Evolutionary conservation across 2,329 filamentous ascomycete genomes (phyloP), one percentile per base, ranked within the genome.

Genomic region (Diatrype stigma): DNA sequence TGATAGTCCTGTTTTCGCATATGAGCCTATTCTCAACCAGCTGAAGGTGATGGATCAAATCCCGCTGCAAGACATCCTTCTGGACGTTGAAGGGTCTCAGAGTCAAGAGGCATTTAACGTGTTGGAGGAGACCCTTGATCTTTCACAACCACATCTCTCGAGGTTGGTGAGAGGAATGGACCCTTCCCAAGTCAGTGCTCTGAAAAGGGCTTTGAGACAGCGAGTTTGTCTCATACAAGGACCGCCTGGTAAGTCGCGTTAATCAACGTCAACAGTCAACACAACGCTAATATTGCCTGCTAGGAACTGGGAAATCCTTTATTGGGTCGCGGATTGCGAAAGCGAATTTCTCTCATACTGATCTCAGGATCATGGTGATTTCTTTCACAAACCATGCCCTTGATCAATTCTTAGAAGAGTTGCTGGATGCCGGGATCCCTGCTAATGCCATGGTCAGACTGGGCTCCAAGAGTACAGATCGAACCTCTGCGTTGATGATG

Each of bases 261-360:
- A 14, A 7, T 4, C 12, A 19, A 17, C n/a, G 11, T 12, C 6
- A 42, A 22, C n/a, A 16, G 11, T 12, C 17, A 42, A 23, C 21
- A 6, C 23, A 17, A 34, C 14, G 28, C 22, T 2, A 6, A 37
- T 46, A 28, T 21, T 28, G n/a, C 22, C 21, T 6, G 46, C 6
- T 46, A 83, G 83, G 84, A 0, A 90, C 86, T 0, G 87, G 87
- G 1, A 91, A 91, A 55, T 88, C 85, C 0, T 89, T 88, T 57
- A 77, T 88, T 3, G 87, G 87, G 0, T 81, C 85, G 0, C 67
- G 86, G 1, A 70, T 84, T 1, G 77, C 79, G 0, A 82, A 83
- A 47, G 63, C 72, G 0, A 61, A 90, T 0, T 66, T 81, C 21
- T 60, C 77, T 1, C 58, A 72, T 7, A 80, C 77, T 0, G 21